Evolutionary conservation across 371 early-diverging fungal species (phyloP).

Genomic region (Mucor saturninus): DNA sequence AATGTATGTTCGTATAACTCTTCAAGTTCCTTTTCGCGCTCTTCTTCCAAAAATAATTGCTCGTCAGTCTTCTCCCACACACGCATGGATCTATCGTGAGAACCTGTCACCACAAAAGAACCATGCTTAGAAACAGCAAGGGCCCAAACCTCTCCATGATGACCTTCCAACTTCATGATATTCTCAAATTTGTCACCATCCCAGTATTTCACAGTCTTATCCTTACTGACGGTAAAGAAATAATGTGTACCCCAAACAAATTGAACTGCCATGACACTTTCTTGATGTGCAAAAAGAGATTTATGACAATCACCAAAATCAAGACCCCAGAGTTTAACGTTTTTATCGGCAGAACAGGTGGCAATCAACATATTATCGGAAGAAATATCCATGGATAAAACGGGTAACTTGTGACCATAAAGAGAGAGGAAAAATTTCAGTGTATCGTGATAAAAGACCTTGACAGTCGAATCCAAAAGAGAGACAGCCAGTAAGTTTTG

Average conservation of each 20-base stretch:
- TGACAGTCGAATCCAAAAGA: slow-evolving; percentile 92
- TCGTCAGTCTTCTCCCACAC: slow-evolving; percentile 96
- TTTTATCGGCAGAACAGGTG: slow-evolving; percentile 94
- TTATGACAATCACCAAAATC: slow-evolving; percentile 99
- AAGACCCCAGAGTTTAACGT: slow-evolving; percentile 96
- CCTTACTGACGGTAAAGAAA: slow-evolving; percentile 90
- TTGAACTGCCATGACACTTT: slow-evolving; percentile 83
- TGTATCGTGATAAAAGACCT: slow-evolving; percentile 94
- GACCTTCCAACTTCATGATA: slow-evolving; percentile 90
- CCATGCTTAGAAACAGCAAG: slow-evolving; percentile 89
- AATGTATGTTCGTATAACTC: slow-evolving; percentile 82
- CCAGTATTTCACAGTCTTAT: slow-evolving; percentile 93
- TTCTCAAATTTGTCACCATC: slow-evolving; percentile 97
- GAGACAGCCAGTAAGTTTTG: slow-evolving; percentile 89
- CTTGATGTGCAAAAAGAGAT: slow-evolving; percentile 92
- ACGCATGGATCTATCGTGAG: slow-evolving; percentile 92
- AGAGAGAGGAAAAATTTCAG: slow-evolving; percentile 95
- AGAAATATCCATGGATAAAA: slow-evolving; percentile 94
- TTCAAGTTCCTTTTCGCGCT: slow-evolving; percentile 93
- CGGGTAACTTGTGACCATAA: slow-evolving; percentile 96
- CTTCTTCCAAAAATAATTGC: slow-evolving; percentile 94
- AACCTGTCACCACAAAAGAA: slow-evolving; percentile 81
- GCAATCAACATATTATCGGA: slow-evolving; percentile 88
- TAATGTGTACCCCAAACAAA: slow-evolving; percentile 95
- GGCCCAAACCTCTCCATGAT: slow-evolving; percentile 93